Conservation (phyloP, 1,139 yeast genomes). For the Sugiyamaella sp. region DNA sequence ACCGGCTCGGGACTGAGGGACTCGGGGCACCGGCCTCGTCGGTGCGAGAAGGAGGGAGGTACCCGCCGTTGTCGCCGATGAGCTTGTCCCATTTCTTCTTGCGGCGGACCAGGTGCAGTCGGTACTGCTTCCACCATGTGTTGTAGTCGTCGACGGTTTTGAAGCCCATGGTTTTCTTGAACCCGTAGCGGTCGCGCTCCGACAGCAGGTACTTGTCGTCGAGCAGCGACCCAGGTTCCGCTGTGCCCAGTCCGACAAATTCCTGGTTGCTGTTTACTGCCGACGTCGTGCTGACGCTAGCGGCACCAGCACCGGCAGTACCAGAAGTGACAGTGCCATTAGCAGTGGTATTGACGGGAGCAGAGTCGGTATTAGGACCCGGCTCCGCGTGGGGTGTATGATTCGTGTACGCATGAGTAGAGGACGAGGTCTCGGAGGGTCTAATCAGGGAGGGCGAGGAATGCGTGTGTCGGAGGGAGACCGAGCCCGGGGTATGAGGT, state of each 20-base stretch:
- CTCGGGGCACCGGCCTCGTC: constrained; percentile 18
- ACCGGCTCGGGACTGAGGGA: constrained; percentile 54
- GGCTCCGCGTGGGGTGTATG: too few species aligned
- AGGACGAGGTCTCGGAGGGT: neutral
- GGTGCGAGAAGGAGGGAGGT: constrained; percentile 32
- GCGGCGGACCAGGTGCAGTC: constrained; percentile 62
- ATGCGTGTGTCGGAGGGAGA: constrained; percentile 8
- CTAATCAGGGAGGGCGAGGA: constrained; percentile 6
- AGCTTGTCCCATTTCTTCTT: constrained; percentile 74
- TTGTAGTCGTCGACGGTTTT: constrained; percentile 63
- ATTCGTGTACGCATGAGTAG: too few species aligned
- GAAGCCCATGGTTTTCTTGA: constrained; percentile 62
- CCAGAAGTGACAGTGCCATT: neutral
- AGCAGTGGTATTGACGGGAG: constrained; percentile 2
- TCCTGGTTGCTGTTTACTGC: neutral
- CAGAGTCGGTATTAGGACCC: too few species aligned
- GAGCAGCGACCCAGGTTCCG: neutral
- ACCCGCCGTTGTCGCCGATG: constrained; percentile 69
- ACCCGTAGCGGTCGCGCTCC: constrained; percentile 77
- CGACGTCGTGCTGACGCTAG: neutral
- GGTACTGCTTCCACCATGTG: constrained; percentile 70
- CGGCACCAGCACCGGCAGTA: neutral
- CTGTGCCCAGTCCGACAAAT: neutral
- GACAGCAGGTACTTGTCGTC: constrained; percentile 13
- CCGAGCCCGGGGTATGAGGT: constrained; percentile 1